A percentile compares a stretch with the other conserved stretches of the same genome.
Conservation (phyloP, 805 yeast species). For the Teunomyces stri region DNA sequence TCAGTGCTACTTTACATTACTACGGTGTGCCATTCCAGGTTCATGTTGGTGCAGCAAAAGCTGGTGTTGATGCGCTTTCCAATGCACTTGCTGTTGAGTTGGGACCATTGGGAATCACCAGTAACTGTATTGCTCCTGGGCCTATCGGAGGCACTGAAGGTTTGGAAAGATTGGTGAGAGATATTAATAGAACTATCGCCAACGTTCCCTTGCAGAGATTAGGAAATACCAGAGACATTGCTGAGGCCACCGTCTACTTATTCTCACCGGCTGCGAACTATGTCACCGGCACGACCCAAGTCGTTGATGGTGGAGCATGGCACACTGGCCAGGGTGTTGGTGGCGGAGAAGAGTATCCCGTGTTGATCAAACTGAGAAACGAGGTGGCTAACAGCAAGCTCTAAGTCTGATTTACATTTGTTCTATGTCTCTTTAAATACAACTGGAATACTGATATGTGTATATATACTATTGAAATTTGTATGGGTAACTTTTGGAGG, state of each 20-base stretch:
- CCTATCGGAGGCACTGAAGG: conserved; percentile 30
- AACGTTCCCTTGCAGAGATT: conserved; percentile 23
- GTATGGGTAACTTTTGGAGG: not conserved
- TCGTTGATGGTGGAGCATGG: conserved; percentile 30
- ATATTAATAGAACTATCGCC: conserved; percentile 6
- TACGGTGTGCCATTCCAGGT: conserved; percentile 42
- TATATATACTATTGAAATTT: too few relatives aligned
- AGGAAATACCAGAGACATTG: conserved; percentile 27
- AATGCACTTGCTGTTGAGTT: conserved; percentile 30
- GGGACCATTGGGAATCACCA: conserved; percentile 29
- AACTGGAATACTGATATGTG: not conserved
- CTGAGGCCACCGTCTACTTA: conserved; percentile 27
- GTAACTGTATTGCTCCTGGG: conserved; percentile 28
- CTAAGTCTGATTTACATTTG: not conserved
- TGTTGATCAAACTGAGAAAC: conserved; percentile 17
- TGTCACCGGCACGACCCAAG: conserved; percentile 25
- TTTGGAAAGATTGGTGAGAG: conserved; percentile 18
- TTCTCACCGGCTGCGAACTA: conserved; percentile 27
- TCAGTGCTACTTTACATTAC: conserved; percentile 43
- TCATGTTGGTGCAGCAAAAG: conserved; percentile 31
- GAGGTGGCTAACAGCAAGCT: conserved; percentile 12
- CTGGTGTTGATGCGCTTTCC: conserved; percentile 29
- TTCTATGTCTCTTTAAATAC: not conserved
- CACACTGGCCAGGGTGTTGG: conserved; percentile 16
- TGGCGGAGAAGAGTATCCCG: conserved; percentile 29